Evolutionary conservation across 305 asterid species (phyloP).

Genomic region (Solanum hybrid): DNA sequence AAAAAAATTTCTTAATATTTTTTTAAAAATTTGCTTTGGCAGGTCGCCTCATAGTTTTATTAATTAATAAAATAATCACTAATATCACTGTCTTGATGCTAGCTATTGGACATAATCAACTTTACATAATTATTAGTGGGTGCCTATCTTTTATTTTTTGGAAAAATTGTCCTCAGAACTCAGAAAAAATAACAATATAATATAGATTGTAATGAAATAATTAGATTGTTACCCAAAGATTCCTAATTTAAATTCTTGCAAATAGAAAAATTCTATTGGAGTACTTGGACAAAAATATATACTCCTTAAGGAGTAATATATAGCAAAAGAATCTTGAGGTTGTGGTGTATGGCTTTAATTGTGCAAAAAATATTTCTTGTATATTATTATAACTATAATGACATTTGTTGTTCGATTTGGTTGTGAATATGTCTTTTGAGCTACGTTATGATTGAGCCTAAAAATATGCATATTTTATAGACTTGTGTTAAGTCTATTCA

Average conservation of each 20-base stretch:
- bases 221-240: neutral
- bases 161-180: neutral
- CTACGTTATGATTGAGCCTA: neutral
- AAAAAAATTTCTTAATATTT: neutral
- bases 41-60: constrained; percentile 1
- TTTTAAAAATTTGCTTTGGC: neutral
- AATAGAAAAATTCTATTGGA: neutral
- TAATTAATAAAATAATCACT: neutral
- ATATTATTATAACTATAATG: neutral
- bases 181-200: too few species aligned
- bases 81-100: constrained; percentile 16
- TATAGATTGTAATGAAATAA: too few species aligned
- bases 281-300: neutral
- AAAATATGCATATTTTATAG: neutral
- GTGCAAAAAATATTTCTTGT: neutral
- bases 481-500: neutral
- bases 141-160: neutral
- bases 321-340: neutral
- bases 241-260: neutral
- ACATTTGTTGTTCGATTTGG: neutral
- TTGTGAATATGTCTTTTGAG: neutral
- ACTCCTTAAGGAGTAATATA: neutral
- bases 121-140: neutral
- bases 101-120: constrained; percentile 12
- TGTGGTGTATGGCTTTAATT: neutral